Evolutionary conservation across 768 basidiomycete genomes (phyloP).

Genomic region (Pisolithus tinctorius): DNA sequence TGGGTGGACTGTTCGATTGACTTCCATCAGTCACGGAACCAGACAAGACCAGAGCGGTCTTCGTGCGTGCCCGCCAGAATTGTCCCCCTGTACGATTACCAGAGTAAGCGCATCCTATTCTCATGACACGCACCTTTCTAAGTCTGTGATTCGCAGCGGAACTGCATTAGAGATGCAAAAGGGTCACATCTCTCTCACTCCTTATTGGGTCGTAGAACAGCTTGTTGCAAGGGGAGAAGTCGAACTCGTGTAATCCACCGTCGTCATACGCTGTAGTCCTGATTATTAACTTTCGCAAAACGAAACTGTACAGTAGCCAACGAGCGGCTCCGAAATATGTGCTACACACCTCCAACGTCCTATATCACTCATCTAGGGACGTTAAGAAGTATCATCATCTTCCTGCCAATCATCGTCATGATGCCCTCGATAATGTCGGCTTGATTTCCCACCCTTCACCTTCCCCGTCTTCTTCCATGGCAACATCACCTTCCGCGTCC

Average conservation of each 20-base stretch:
- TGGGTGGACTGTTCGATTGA: constrained; percentile 1
- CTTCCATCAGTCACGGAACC: constrained; percentile 63
- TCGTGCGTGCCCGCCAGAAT: constrained; percentile 67
- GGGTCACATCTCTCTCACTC: constrained; percentile 75
- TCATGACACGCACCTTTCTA: background rate
- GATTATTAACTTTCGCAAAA: constrained; percentile 3
- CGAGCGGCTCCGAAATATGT: background rate
- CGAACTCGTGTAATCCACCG: constrained; percentile 55
- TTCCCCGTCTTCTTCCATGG: constrained; percentile 38
- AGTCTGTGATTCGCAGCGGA: constrained; percentile 40
- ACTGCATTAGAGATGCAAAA: constrained; percentile 66
- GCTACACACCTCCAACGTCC: background rate
- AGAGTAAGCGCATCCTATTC: constrained; percentile 42
- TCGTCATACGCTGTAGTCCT: constrained; percentile 9
- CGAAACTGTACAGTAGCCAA: constrained; percentile 8
- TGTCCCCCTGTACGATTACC: constrained; percentile 66
- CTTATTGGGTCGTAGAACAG: constrained; percentile 70
- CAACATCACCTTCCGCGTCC: constrained; percentile 30
- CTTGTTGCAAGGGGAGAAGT: constrained; percentile 66
- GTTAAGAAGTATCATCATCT: constrained; percentile 36
- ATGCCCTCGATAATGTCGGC: constrained; percentile 25
- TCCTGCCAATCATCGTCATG: constrained; percentile 39
- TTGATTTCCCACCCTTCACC: constrained; percentile 33
- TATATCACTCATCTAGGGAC: constrained; percentile 27
- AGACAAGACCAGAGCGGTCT: constrained; percentile 69